These are phyloP conservation scores for Taphrina sp. DNA, from an alignment of 1,139 yeast species.

Conservation along the genomic window DNA sequence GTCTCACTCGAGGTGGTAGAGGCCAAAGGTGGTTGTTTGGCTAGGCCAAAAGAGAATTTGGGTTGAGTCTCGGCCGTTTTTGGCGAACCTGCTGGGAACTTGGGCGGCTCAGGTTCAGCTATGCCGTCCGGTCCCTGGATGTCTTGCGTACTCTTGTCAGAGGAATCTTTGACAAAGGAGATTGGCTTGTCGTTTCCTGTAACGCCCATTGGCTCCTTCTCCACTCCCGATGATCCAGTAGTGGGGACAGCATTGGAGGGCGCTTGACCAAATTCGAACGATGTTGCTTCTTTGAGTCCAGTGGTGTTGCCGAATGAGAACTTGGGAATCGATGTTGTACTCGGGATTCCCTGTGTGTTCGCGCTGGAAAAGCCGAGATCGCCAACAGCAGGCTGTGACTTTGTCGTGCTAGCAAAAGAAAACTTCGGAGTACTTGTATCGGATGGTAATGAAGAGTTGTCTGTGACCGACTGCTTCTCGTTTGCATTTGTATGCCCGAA, in stretches of 20 bases:
- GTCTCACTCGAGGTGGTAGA: too few relatives aligned
- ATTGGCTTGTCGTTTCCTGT: neutral
- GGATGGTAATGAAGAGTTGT: too few relatives aligned
- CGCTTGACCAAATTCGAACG: neutral
- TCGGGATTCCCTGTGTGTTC: too few relatives aligned
- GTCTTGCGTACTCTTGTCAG: neutral
- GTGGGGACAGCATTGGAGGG: neutral
- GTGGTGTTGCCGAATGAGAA: conserved; percentile 7
- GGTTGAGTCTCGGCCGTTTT: too few relatives aligned
- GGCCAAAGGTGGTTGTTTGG: too few relatives aligned
- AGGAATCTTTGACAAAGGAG: too few relatives aligned
- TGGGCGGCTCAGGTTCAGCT: neutral
- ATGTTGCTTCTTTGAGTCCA: too few relatives aligned
- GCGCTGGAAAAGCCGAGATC: too few relatives aligned
- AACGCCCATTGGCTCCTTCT: neutral
- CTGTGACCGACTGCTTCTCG: too few relatives aligned
- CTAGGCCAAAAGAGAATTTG: conserved; percentile 8
- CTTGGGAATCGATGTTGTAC: neutral
- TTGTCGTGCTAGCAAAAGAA: too few relatives aligned
- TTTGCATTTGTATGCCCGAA: neutral
- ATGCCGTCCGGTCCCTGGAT: neutral
- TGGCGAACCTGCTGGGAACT: neutral
- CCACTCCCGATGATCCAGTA: neutral
- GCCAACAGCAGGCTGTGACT: too few relatives aligned
- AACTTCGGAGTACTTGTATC: too few relatives aligned